Conservation (phyloP, 768 basidiomycete species). For the Pisolithus orientalis region DNA sequence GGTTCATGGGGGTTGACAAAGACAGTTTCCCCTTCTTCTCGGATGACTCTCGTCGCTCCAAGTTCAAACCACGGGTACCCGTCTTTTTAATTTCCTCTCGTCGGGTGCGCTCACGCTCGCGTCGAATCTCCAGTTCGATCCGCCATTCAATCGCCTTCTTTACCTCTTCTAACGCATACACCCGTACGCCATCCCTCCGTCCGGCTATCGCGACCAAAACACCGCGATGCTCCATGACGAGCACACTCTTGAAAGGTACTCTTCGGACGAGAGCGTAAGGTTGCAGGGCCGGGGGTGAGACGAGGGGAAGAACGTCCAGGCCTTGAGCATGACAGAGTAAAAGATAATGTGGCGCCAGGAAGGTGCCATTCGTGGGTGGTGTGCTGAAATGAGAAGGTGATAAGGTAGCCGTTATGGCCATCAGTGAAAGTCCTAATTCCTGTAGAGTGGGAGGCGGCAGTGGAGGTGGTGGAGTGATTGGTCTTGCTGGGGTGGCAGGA, state of each 20-base stretch:
- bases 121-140: conserved; percentile 69
- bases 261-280: conserved; percentile 80
- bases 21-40: conserved; percentile 46
- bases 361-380: conserved; percentile 73
- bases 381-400: conserved; percentile 73
- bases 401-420: conserved; percentile 59
- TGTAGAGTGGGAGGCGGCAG: conserved; percentile 64
- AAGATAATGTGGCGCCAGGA: conserved; percentile 74
- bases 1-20: conserved; percentile 40
- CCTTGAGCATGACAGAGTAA: conserved; percentile 83
- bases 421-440: conserved; percentile 71
- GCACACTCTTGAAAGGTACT: conserved; percentile 79
- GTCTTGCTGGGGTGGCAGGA: conserved; percentile 41
- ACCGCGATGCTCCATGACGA: conserved; percentile 88
- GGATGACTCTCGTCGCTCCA: conserved; percentile 33
- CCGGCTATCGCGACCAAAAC: conserved; percentile 89
- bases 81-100: conserved; percentile 60
- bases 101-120: conserved; percentile 68
- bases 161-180: conserved; percentile 84
- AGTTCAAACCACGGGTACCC: conserved; percentile 29
- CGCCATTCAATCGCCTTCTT: conserved; percentile 86
- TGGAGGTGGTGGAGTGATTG: conserved; percentile 64
- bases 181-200: conserved; percentile 77
- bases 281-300: conserved; percentile 65
- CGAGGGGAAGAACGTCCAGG: conserved; percentile 75